Base-by-base conservation (phyloP, 1,284 basidiomycete genomes). In the Anthracocystis panici-leucophaei region DNA sequence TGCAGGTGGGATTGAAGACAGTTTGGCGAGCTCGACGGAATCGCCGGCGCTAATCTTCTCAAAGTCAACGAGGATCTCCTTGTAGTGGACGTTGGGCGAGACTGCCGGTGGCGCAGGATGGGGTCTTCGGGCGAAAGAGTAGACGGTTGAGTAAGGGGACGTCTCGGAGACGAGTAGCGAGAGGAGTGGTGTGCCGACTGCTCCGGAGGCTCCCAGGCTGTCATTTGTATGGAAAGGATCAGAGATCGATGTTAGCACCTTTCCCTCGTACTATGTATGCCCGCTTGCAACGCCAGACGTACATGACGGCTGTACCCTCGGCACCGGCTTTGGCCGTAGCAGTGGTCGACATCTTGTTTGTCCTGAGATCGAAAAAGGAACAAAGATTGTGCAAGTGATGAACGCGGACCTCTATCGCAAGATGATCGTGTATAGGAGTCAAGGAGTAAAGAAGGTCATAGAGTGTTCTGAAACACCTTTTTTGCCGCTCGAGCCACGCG, bases 41-140 rank as follows among this genome's bases (percentile, higher is more conserved):
- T 62, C 52, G 11, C 55, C 58, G 12, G 40, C 16, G 49, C 65
- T 35, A 4, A 80, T 61, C 45, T 59, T 59, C 6, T 78, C 78
- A 55, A 78, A 81, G 56, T 81, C 78, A 25, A 81, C 57, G 9
- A 61, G n/a, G 51, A 77, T 51, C 51, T 79, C 64, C 9, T 49
- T 45, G 45, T 59, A 65, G 14, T 56, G 51, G 85, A 87, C 16
- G 86, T 87, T 49, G 87, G 81, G 79, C 16, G 81, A 79, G 44
- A 81, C 71, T 21, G 81, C 66, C 69, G 73, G 52, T 60, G 77
- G 45, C 49, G 83, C 56, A 46, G 77, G 85, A 87, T 45, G 88
- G 87, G 46, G 86, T 86, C 42, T 90, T 88, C 20, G 90, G 89
- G 23, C 42, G 89, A 89, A n/a, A 88, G 89, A 58, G 91, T 92